Evolutionary conservation across 306 rosid species (phyloP).

Genomic region (Casuarina glauca): DNA sequence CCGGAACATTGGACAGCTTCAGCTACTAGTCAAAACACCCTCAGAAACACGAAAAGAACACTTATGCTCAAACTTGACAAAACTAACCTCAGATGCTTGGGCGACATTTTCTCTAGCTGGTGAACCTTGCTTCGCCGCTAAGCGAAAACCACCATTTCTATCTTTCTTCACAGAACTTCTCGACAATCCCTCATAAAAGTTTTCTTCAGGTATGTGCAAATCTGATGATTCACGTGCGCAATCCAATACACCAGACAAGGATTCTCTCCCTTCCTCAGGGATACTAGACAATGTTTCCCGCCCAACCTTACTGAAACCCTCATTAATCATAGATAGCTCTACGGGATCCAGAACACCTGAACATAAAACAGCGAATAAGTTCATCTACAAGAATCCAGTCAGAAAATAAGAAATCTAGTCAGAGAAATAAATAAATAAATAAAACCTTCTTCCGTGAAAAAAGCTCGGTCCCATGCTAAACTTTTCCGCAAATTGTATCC

Average conservation of each 20-base stretch:
- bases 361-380: slow-evolving; percentile 1
- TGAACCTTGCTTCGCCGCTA: slow-evolving; percentile 43
- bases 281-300: slow-evolving; percentile 43
- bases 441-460: slow-evolving; percentile 81
- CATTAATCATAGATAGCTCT: slow-evolving; percentile 83
- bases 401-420: neutral
- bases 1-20: slow-evolving; percentile 1
- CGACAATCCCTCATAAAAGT: slow-evolving; percentile 46
- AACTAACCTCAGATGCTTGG: slow-evolving; percentile 49
- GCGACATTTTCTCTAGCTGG: slow-evolving; percentile 34
- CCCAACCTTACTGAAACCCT: slow-evolving; percentile 37
- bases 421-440: neutral
- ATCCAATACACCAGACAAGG: neutral
- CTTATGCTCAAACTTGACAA: slow-evolving; percentile 9
- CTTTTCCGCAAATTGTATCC: slow-evolving; percentile 89
- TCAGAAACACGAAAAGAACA: neutral
- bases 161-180: slow-evolving; percentile 23
- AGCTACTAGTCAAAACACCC: neutral
- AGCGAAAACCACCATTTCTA: slow-evolving; percentile 33
- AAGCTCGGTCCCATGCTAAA: slow-evolving; percentile 94
- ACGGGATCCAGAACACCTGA: slow-evolving; percentile 75
- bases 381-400: neutral
- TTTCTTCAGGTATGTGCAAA: slow-evolving; percentile 45
- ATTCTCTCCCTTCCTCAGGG: slow-evolving; percentile 51
- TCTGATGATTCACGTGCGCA: slow-evolving; percentile 29